Percentiles rank a stretch among this genome's conserved stretches.
Conservation (phyloP, 305 asterid genomes). For the Rubia peregrina region DNA sequence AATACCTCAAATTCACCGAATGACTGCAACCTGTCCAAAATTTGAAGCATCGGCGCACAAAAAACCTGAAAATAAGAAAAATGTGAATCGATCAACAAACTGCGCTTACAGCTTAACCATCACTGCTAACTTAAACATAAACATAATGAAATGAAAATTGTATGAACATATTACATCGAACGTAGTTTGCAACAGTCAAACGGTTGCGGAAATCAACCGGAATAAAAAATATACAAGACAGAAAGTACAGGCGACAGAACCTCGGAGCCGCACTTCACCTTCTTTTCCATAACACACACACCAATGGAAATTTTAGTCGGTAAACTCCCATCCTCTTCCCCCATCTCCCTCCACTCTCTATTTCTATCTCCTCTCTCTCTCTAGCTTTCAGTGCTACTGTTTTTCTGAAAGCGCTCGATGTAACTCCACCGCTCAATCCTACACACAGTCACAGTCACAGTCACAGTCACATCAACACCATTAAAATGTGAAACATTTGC, state of each 20-base stretch:
- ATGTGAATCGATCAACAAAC: slow-evolving; percentile 4
- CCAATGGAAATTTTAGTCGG: slow-evolving; percentile 61
- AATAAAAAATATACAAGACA: slow-evolving; percentile 10
- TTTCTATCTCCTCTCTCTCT: slow-evolving; percentile 12
- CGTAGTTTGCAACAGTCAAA: neutral
- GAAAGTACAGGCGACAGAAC: slow-evolving; percentile 35
- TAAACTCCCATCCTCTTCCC: slow-evolving; percentile 27
- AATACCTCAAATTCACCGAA: slow-evolving; percentile 88
- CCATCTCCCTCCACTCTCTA: slow-evolving; percentile 12
- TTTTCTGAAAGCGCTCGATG: neutral
- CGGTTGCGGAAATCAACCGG: slow-evolving; percentile 14
- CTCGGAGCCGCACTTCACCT: slow-evolving; percentile 99
- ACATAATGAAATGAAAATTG: neutral
- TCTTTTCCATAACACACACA: slow-evolving; percentile 99
- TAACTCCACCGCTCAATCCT: slow-evolving; percentile 21
- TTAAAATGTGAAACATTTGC: neutral
- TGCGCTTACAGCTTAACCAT: neutral
- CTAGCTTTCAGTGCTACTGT: neutral
- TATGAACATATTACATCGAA: neutral
- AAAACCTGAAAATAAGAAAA: slow-evolving; percentile 35
- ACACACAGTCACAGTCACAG: neutral
- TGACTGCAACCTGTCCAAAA: slow-evolving; percentile 75
- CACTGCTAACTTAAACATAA: neutral
- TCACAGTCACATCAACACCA: neutral
- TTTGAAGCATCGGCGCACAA: slow-evolving; percentile 85